Evolutionary conservation across 225 moss, liverwort and hornwort species (phyloP).

Genomic region (Sphagnum tenellum): DNA sequence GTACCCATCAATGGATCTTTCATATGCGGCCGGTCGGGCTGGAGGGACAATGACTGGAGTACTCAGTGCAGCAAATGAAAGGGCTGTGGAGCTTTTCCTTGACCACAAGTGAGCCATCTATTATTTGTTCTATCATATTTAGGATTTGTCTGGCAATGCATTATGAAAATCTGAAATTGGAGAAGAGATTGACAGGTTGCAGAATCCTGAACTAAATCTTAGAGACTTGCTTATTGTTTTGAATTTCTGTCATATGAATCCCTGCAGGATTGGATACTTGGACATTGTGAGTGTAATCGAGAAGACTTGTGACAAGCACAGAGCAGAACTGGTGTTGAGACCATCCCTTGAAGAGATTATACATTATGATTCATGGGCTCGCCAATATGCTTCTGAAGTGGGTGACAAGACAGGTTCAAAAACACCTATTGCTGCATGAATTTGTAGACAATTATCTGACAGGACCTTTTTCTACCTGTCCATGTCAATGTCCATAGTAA

Average conservation of each 20-base stretch:
- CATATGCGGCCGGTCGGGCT: constrained; percentile 85
- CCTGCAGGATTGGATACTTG: constrained; percentile 78
- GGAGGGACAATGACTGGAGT: constrained; percentile 99
- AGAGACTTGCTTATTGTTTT: not conserved
- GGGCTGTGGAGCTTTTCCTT: constrained; percentile 86
- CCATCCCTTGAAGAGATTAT: constrained; percentile 89
- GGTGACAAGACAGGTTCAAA: constrained; percentile 1
- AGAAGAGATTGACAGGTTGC: too few relatives aligned
- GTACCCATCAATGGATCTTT: constrained; percentile 83
- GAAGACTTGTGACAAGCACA: constrained; percentile 77
- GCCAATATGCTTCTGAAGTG: constrained; percentile 41
- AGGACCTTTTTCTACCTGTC: too few relatives aligned
- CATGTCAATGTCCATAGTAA: too few relatives aligned
- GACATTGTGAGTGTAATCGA: constrained; percentile 89
- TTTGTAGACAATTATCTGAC: too few relatives aligned
- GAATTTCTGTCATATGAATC: not conserved
- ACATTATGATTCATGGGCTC: constrained; percentile 78
- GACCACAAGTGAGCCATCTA: constrained; percentile 58
- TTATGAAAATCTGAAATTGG: too few relatives aligned
- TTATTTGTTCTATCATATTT: too few relatives aligned
- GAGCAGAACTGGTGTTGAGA: constrained; percentile 59
- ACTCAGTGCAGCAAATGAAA: constrained; percentile 93
- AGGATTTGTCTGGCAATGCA: too few relatives aligned
- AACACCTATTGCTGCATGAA: too few relatives aligned
- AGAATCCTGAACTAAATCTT: not conserved